These are phyloP conservation scores for Pouteria campechiana DNA, from an alignment of 179 eudicot genomes.

Conservation along the genomic window DNA sequence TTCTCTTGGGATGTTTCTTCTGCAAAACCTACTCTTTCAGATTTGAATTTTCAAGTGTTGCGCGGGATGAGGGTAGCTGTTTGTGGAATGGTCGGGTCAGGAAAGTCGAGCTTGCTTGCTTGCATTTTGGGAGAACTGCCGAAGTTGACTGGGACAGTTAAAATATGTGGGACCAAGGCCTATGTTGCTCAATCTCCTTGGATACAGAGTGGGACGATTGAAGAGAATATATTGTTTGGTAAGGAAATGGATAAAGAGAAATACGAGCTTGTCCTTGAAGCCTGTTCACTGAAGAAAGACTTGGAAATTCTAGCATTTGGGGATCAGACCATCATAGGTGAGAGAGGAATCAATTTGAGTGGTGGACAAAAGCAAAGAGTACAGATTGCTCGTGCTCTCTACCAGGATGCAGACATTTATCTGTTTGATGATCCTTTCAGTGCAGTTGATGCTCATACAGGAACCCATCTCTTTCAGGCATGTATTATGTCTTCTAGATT, in stretches of 20 bases:
- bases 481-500: constrained; percentile 1
- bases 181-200: constrained; percentile 72
- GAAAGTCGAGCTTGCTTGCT: constrained; percentile 78
- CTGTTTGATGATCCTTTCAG: constrained; percentile 62
- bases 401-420: constrained; percentile 58
- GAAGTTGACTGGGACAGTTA: constrained; percentile 40
- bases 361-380: constrained; percentile 77
- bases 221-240: constrained; percentile 56
- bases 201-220: constrained; percentile 66
- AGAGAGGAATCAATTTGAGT: constrained; percentile 61
- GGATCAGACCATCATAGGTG: constrained; percentile 75
- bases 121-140: constrained; percentile 89
- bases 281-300: constrained; percentile 54
- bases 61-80: constrained; percentile 82
- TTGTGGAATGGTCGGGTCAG: constrained; percentile 95
- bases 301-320: constrained; percentile 51
- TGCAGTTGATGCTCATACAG: constrained; percentile 64
- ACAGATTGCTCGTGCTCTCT: constrained; percentile 61
- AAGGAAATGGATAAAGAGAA: constrained; percentile 29
- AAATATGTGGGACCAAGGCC: constrained; percentile 38
- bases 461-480: constrained; percentile 43
- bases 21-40: constrained; percentile 33
- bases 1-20: constrained; percentile 52
- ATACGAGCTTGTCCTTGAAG: constrained; percentile 46
- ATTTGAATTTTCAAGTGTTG: constrained; percentile 30